Evolutionary conservation across 306 rosid genomes (phyloP).

Genomic region (Prosopis cineraria): DNA sequence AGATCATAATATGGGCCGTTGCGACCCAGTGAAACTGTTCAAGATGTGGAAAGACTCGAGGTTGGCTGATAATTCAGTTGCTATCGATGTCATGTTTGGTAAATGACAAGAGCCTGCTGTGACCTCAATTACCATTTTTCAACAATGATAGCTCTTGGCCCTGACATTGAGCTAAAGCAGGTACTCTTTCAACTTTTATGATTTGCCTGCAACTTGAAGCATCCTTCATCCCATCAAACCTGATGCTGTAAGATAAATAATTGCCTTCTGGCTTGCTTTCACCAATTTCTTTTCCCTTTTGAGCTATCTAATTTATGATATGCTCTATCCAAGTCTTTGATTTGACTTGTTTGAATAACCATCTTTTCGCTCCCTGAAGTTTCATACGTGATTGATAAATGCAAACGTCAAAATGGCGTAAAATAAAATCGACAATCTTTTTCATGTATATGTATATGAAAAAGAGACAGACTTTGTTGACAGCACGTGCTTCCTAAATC

Average conservation of each 20-base stretch:
- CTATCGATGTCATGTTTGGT: neutral
- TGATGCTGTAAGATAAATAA: neutral
- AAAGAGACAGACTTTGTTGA: neutral
- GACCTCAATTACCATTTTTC: neutral
- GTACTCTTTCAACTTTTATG: neutral
- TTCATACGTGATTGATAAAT: neutral
- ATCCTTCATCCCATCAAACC: neutral
- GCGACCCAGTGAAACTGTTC: neutral
- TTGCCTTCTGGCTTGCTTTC: neutral
- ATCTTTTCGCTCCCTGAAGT: neutral
- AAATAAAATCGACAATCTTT: neutral
- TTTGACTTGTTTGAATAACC: neutral
- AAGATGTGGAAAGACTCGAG: neutral
- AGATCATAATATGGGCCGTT: neutral
- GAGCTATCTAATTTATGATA: neutral
- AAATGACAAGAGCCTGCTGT: neutral
- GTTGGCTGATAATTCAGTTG: neutral
- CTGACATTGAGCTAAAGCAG: neutral
- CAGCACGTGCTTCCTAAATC: neutral
- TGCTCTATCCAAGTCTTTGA: neutral
- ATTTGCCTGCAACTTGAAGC: constrained; percentile 13
- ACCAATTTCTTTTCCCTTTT: no score
- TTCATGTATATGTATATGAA: neutral
- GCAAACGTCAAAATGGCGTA: neutral
- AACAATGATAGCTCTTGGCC: neutral